Evolutionary conservation across 2,329 filamentous ascomycete genomes (phyloP).

Genomic region (Colletotrichum musicola): DNA sequence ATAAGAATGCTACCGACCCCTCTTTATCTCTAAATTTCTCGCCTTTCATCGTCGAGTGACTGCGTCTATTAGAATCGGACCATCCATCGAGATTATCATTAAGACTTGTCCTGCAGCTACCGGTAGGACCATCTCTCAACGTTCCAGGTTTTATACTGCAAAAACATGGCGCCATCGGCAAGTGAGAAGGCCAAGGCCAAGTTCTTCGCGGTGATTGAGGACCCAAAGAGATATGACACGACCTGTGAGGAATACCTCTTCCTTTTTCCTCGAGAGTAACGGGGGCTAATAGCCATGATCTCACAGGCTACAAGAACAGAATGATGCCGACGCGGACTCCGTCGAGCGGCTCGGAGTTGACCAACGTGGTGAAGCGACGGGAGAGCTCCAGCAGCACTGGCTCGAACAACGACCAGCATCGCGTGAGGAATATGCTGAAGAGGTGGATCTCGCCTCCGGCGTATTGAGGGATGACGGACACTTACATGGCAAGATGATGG

Average conservation of each 20-base stretch:
- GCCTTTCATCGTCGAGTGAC: too few relatives aligned
- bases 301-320: constrained; percentile 32
- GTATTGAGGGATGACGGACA: background rate
- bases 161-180: constrained; percentile 21
- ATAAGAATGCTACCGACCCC: constrained; percentile 21
- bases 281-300: too few relatives aligned
- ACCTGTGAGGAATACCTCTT: background rate
- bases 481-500: background rate
- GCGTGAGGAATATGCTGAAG: constrained; percentile 29
- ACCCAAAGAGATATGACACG: constrained; percentile 31
- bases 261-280: background rate
- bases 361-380: constrained; percentile 24
- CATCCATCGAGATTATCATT: too few relatives aligned
- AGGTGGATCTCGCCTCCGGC: constrained; percentile 27
- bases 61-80: background rate
- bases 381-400: constrained; percentile 29
- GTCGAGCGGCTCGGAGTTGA: constrained; percentile 30
- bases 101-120: background rate
- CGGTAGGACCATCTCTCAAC: too few relatives aligned
- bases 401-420: constrained; percentile 15
- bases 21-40: too few relatives aligned
- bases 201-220: constrained; percentile 32
- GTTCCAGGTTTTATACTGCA: background rate
- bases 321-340: constrained; percentile 31
- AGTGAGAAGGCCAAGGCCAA: constrained; percentile 31